These are phyloP conservation scores for Sporisorium sorghi DNA, from an alignment of 1,284 basidiomycete genomes.

Conservation along the genomic window DNA sequence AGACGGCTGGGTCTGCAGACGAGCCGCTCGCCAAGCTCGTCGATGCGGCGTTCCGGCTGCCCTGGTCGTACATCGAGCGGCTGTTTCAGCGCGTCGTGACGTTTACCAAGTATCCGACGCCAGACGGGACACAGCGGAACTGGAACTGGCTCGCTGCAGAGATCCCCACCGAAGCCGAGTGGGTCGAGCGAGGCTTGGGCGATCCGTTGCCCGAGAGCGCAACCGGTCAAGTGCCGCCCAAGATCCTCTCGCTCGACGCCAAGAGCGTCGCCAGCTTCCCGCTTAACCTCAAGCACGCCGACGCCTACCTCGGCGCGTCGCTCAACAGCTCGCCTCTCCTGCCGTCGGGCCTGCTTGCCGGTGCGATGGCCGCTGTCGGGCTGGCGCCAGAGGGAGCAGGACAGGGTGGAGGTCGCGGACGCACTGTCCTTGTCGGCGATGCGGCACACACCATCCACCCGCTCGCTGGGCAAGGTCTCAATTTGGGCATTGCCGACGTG, in stretches of 20 bases:
- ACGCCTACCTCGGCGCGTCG: slow-evolving; percentile 80
- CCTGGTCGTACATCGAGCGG: slow-evolving; percentile 79
- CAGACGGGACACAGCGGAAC: slow-evolving; percentile 14
- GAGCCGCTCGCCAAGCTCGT: slow-evolving; percentile 80
- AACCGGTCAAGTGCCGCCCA: slow-evolving; percentile 74
- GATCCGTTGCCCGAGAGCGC: slow-evolving; percentile 45
- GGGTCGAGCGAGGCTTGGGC: slow-evolving; percentile 40
- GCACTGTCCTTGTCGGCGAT: slow-evolving; percentile 92
- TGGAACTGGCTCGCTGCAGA: slow-evolving; percentile 52
- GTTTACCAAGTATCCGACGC: slow-evolving; percentile 66
- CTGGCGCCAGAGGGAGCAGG: slow-evolving; percentile 52
- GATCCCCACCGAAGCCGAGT: slow-evolving; percentile 42
- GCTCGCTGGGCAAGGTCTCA: slow-evolving; percentile 95
- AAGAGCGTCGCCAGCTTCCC: slow-evolving; percentile 91
- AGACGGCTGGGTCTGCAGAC: slow-evolving; percentile 58
- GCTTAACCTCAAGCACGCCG: slow-evolving; percentile 85
- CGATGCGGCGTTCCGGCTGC: slow-evolving; percentile 90
- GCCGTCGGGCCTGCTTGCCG: slow-evolving; percentile 46
- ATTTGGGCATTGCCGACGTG: slow-evolving; percentile 88
- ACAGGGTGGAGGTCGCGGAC: slow-evolving; percentile 70
- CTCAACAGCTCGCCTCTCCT: slow-evolving; percentile 41
- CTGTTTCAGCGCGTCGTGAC: slow-evolving; percentile 76
- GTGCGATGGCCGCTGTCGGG: slow-evolving; percentile 50
- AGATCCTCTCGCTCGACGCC: slow-evolving; percentile 79
- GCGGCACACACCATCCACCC: slow-evolving; percentile 96